Evolutionary conservation across 2,329 filamentous ascomycete species (phyloP).

Genomic region (Pseudocercospora eumusae): DNA sequence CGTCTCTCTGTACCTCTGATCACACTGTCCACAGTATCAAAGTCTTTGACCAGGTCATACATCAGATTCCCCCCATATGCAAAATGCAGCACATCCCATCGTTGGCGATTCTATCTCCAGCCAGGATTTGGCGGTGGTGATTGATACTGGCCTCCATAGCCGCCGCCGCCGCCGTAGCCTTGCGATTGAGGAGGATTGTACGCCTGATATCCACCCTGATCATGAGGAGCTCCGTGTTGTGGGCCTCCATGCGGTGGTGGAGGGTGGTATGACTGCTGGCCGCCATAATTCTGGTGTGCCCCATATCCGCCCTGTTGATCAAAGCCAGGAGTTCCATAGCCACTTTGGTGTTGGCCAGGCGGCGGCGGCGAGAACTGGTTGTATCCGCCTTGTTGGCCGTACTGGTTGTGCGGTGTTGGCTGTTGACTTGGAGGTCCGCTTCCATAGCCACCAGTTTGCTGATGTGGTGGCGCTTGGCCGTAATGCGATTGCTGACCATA

Average conservation of each 20-base stretch:
- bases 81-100: not conserved
- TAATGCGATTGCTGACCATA: conserved; percentile 31
- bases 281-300: conserved; percentile 20
- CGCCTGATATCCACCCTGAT: conserved; percentile 28
- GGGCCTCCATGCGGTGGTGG: conserved; percentile 2
- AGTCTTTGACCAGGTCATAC: conserved; percentile 1
- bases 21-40: not conserved
- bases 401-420: conserved; percentile 24
- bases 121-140: conserved; percentile 33
- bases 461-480: conserved; percentile 23
- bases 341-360: conserved; percentile 15
- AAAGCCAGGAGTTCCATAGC: conserved; percentile 16
- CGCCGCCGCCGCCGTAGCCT: conserved; percentile 27
- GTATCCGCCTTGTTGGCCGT: conserved; percentile 22
- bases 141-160: conserved; percentile 31
- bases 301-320: conserved; percentile 23
- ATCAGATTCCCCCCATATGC: not conserved
- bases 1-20: not conserved
- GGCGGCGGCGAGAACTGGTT: conserved; percentile 21
- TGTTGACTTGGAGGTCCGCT: conserved; percentile 23
- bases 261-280: conserved; percentile 25
- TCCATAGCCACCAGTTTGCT: conserved; percentile 19
- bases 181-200: conserved; percentile 23
- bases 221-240: conserved; percentile 24
- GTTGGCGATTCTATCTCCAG: conserved; percentile 30